A percentile compares a stretch with the other conserved stretches of the same genome.
These are phyloP conservation scores for Neofusicoccum parvum DNA, from an alignment of 2,329 filamentous ascomycete species.

Conservation along the genomic window DNA sequence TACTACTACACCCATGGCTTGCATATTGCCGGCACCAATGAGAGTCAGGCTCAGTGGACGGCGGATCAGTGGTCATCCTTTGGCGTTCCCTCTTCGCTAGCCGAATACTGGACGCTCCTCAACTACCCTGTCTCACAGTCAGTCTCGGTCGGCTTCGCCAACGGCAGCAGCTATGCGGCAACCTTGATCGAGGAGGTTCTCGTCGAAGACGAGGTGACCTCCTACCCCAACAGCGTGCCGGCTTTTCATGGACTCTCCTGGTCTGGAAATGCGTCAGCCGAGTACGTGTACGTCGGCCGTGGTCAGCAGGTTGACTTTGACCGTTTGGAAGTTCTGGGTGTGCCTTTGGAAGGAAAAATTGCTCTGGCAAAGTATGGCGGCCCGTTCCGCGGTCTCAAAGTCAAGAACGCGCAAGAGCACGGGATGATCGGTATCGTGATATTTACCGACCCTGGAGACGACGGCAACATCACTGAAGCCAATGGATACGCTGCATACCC, in stretches of 20 bases:
- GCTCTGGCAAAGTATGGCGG: conserved; percentile 51
- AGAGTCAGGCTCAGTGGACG: conserved; percentile 45
- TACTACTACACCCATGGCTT: conserved; percentile 40
- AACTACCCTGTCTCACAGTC: conserved; percentile 42
- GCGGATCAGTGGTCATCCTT: conserved; percentile 39
- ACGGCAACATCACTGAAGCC: conserved; percentile 50
- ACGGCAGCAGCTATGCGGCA: conserved; percentile 36
- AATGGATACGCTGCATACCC: conserved; percentile 50
- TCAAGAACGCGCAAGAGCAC: conserved; percentile 50
- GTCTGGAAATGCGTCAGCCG: conserved; percentile 49
- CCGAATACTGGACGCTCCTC: conserved; percentile 42
- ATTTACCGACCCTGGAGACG: conserved; percentile 50
- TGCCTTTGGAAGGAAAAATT: conserved; percentile 51
- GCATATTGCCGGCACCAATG: conserved; percentile 37
- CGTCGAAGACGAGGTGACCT: conserved; percentile 36
- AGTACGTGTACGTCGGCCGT: conserved; percentile 50
- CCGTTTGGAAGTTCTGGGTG: conserved; percentile 43
- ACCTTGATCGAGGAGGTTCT: conserved; percentile 38
- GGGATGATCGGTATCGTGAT: conserved; percentile 50
- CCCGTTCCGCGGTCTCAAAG: conserved; percentile 50
- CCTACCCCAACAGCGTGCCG: conserved; percentile 43
- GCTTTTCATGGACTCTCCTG: conserved; percentile 53
- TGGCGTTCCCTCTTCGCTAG: conserved; percentile 39
- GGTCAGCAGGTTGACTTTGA: conserved; percentile 50
- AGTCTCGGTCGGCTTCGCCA: conserved; percentile 35